A percentile compares a stretch with the other conserved stretches of the same genome.
Conservation (phyloP, 1,284 basidiomycete genomes). For the Vanrija pseudolonga region DNA sequence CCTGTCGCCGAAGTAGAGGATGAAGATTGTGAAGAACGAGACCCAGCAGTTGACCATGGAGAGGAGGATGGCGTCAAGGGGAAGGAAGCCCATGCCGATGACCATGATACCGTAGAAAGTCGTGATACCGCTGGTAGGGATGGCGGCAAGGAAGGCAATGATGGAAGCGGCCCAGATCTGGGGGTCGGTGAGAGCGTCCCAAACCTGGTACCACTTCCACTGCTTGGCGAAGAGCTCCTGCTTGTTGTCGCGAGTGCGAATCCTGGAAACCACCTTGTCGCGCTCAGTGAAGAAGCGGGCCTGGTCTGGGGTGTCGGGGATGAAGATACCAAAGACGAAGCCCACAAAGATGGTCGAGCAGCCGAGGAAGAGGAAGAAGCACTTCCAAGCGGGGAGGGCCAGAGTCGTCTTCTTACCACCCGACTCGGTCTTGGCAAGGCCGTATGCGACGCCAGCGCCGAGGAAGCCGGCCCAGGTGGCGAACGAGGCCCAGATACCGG, state of each 20-base stretch:
- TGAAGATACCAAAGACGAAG: constrained; percentile 20
- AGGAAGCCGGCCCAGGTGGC: constrained; percentile 20
- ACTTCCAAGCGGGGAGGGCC: constrained; percentile 17
- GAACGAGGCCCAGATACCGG: constrained; percentile 18
- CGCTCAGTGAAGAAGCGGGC: constrained; percentile 27
- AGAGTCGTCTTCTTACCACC: neutral
- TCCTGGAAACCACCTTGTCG: constrained; percentile 28
- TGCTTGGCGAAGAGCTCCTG: constrained; percentile 27
- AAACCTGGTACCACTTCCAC: constrained; percentile 26
- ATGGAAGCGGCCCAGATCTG: neutral
- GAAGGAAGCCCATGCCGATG: constrained; percentile 15
- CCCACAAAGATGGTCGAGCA: constrained; percentile 18
- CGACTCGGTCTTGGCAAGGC: constrained; percentile 10
- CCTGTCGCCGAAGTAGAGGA: constrained; percentile 17
- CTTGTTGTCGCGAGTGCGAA: constrained; percentile 25
- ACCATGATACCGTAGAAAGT: constrained; percentile 26
- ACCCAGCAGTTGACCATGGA: constrained; percentile 15
- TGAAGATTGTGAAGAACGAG: constrained; percentile 9
- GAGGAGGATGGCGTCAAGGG: constrained; percentile 13
- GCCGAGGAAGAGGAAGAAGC: constrained; percentile 26
- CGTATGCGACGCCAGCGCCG: constrained; percentile 20
- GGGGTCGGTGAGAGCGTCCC: constrained; percentile 25
- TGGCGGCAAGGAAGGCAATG: constrained; percentile 8
- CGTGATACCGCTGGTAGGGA: constrained; percentile 18
- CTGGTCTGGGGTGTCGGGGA: constrained; percentile 27